phyloP scores from a whole-genome alignment of 2,329 filamentous ascomycete genomes.

The Dissoconium aciculare region DNA sequence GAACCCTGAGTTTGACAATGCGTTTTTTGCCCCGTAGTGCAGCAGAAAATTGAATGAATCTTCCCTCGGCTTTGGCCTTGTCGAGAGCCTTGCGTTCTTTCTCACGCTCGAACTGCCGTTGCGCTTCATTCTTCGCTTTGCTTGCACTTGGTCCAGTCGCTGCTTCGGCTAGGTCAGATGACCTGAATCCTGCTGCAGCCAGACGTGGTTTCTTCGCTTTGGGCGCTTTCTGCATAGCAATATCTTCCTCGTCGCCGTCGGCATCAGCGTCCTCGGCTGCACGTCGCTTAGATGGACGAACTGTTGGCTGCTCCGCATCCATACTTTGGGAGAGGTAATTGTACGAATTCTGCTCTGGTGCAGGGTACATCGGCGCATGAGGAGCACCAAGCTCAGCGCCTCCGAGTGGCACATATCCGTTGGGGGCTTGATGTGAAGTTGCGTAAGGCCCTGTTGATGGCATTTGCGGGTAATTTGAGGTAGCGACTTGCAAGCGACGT shows the following conservation, averaged over 20 bases:
- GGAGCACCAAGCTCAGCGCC: slow-evolving; percentile 18
- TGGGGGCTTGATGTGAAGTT: slow-evolving; percentile 8
- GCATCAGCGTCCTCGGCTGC: slow-evolving; percentile 14
- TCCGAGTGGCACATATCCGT: slow-evolving; percentile 21
- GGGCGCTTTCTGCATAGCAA: slow-evolving; percentile 24
- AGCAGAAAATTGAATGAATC: slow-evolving; percentile 33
- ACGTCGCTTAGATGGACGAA: slow-evolving; percentile 1
- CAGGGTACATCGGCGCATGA: slow-evolving; percentile 19
- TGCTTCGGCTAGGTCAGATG: slow-evolving; percentile 18
- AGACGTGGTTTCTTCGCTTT: slow-evolving; percentile 23
- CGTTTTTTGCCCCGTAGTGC: slow-evolving; percentile 32
- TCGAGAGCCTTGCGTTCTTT: slow-evolving; percentile 28
- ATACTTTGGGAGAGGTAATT: slow-evolving; percentile 17
- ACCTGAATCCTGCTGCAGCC: slow-evolving; percentile 20
- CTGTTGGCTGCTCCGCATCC: background rate
- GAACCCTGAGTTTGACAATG: slow-evolving; percentile 28
- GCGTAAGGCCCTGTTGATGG: slow-evolving; percentile 9
- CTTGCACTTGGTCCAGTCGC: slow-evolving; percentile 12
- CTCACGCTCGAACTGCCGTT: slow-evolving; percentile 34
- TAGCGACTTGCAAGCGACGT: slow-evolving; percentile 18
- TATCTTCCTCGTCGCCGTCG: slow-evolving; percentile 23
- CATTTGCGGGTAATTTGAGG: slow-evolving; percentile 16
- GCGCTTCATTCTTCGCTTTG: slow-evolving; percentile 29
- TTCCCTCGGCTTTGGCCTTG: slow-evolving; percentile 29
- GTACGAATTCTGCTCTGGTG: slow-evolving; percentile 12